Conservation (phyloP, 176 grass and related monocot species). For the Juncus effusus region DNA sequence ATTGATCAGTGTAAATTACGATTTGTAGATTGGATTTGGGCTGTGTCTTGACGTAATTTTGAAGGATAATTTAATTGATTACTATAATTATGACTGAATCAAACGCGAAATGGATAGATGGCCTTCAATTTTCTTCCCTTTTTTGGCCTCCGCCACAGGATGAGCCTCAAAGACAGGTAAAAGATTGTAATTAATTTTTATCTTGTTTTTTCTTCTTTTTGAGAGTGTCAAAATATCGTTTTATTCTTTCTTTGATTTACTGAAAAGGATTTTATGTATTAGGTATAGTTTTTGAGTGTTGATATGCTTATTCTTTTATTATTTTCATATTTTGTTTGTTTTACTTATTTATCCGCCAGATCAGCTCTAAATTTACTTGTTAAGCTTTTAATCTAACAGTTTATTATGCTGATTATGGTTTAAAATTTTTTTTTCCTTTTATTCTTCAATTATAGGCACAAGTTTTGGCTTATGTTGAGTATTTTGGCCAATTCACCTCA, state of each 20-base stretch:
- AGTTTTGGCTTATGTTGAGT: constrained; percentile 95
- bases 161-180: constrained; percentile 76
- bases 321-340: too few species aligned
- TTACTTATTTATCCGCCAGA: too few species aligned
- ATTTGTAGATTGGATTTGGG: constrained; percentile 49
- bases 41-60: constrained; percentile 40
- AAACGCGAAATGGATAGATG: constrained; percentile 76
- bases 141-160: constrained; percentile 80
- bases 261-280: too few species aligned
- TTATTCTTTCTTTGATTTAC: too few species aligned
- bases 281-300: too few species aligned
- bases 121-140: constrained; percentile 81
- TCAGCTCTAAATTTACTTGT: too few species aligned
- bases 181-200: constrained; percentile 25
- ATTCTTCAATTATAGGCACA: constrained; percentile 65
- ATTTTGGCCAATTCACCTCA: constrained; percentile 92
- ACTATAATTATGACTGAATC: constrained; percentile 82
- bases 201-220: constrained; percentile 26
- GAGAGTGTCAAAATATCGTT: background rate
- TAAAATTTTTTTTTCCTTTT: background rate
- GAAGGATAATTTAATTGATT: constrained; percentile 7
- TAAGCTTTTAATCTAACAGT: too few species aligned
- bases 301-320: too few species aligned
- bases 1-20: constrained; percentile 24
- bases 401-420: too few species aligned